Percentiles rank a stretch among this genome's conserved stretches.
These are phyloP conservation scores for Metschnikowia henanensis DNA, from an alignment of 805 yeast genomes.

Conservation along the genomic window DNA sequence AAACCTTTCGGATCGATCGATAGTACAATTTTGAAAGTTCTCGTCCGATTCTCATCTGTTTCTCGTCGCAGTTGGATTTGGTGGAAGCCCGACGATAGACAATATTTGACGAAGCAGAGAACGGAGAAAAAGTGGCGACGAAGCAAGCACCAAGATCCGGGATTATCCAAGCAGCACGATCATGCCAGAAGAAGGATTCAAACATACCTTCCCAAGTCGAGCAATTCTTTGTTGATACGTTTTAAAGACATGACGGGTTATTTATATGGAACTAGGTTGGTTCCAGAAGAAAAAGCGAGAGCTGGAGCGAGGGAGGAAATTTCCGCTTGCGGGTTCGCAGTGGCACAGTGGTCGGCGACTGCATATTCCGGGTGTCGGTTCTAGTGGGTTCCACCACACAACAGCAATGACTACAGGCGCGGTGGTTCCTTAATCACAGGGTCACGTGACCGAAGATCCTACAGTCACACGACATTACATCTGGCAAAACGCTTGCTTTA, in stretches of 20 bases:
- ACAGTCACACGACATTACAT: not conserved
- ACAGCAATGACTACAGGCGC: conserved; percentile 5
- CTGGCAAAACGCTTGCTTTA: no score
- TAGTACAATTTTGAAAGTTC: no score
- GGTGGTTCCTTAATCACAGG: not conserved
- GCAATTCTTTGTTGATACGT: conserved; percentile 94
- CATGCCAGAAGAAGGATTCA: not conserved
- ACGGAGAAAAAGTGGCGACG: not conserved
- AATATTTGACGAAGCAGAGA: not conserved
- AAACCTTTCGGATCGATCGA: no score
- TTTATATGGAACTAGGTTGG: conserved; percentile 7
- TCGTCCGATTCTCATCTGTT: no score
- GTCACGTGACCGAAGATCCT: conserved; percentile 6
- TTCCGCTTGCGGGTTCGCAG: conserved; percentile 19
- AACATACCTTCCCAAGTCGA: conserved; percentile 90
- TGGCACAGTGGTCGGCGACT: conserved; percentile 15
- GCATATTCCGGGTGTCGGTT: conserved; percentile 13
- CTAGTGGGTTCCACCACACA: conserved; percentile 20
- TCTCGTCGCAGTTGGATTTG: no score
- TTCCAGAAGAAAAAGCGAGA: conserved; percentile 14
- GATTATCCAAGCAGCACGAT: no score
- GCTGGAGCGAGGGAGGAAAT: conserved; percentile 18
- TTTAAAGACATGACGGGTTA: conserved; percentile 72
- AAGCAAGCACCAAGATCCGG: no score
- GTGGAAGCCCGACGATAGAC: not conserved